Base-by-base conservation (phyloP, 2,329 filamentous ascomycete genomes). In the Microdochium paspali region DNA sequence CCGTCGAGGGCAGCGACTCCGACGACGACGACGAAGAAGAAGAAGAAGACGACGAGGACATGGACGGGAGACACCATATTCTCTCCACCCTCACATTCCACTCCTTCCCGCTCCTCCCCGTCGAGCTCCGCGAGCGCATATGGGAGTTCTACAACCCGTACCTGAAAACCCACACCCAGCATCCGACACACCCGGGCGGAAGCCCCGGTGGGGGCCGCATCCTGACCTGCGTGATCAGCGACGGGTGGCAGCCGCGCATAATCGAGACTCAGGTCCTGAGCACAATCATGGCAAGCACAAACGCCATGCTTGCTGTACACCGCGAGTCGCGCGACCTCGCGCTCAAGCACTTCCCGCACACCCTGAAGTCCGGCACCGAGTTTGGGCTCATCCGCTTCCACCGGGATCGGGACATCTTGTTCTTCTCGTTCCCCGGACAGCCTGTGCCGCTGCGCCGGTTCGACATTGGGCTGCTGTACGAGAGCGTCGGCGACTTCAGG, bases 141-240 rank as follows among this genome's bases (percentile, higher is more conserved):
- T 68, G 66, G 66, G 58, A 61, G 18, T 52, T 56, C 9, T 62
- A 64, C 45, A 63, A 65, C 46, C 60, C 58, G 2, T 50, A 65
- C 30, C 50, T 67, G 10, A 57, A 52, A 28, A 51, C 20, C 15
- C 35, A 20, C 12, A 7, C n/a, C n/a, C n/a, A n/a, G n/a, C n/a
- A n/a, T n/a, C n/a, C n/a, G n/a, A n/a, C n/a, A n/a, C n/a, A n/a
- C n/a, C n/a, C n/a, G n/a, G n/a, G n/a, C n/a, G n/a, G n/a, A n/a
- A n/a, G n/a, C n/a, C n/a, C n/a, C n/a, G n/a, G n/a, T n/a, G n/a
- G 12, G 13, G 35, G 35, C 13, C 35, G 35, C 5, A 20, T 40
- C n/a, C 35, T 40, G 15, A 40, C 35, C 10, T 40, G 35, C 35
- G 35, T 40, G n/a, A 10, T 40, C 15, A 21, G 35, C 35, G 35